These are phyloP conservation scores for Comarum palustre DNA, from an alignment of 306 rosid species.

Conservation along the genomic window DNA sequence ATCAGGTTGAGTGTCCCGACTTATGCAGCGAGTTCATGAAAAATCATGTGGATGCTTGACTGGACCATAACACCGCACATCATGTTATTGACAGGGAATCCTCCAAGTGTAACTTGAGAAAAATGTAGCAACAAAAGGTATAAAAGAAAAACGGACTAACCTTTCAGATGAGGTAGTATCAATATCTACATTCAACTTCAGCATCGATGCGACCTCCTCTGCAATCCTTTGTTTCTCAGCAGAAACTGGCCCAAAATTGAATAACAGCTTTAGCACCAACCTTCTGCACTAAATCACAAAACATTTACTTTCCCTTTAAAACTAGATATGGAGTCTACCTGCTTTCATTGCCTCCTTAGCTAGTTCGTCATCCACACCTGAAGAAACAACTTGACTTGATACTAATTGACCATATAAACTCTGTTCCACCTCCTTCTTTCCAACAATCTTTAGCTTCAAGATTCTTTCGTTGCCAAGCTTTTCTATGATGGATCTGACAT, in stretches of 20 bases:
- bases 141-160: constrained; percentile 33
- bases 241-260: constrained; percentile 51
- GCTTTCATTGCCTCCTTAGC: constrained; percentile 74
- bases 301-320: constrained; percentile 22
- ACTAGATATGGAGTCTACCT: constrained; percentile 43
- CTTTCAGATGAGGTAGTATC: constrained; percentile 70
- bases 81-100: background rate
- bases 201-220: constrained; percentile 73
- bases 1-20: background rate
- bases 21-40: background rate
- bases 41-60: background rate
- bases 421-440: constrained; percentile 68
- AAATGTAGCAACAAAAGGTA: background rate
- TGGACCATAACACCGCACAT: background rate
- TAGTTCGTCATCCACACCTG: constrained; percentile 68
- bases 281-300: constrained; percentile 26
- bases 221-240: constrained; percentile 89
- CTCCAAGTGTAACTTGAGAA: background rate
- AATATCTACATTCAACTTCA: constrained; percentile 80
- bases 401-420: constrained; percentile 67
- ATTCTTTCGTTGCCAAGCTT: constrained; percentile 76
- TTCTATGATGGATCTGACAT: constrained; percentile 54
- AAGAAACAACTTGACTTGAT: constrained; percentile 42
- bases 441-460: constrained; percentile 56
- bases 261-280: constrained; percentile 33